These are phyloP conservation scores for Effrenium voratum DNA, from an alignment of 73 alveolate species.

Conservation along the genomic window DNA sequence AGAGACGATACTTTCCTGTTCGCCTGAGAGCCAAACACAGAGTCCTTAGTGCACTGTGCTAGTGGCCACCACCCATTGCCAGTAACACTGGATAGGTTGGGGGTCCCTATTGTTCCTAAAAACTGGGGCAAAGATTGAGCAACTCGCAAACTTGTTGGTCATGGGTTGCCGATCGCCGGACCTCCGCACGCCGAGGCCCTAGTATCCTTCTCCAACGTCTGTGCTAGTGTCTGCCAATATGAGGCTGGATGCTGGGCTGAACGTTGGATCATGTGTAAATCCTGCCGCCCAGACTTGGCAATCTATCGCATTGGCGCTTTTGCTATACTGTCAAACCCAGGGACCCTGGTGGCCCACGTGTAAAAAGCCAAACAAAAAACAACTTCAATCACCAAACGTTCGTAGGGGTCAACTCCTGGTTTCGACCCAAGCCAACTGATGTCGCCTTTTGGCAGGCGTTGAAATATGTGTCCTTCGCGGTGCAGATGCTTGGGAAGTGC, in stretches of 20 bases:
- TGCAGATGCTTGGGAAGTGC: conserved; percentile 85
- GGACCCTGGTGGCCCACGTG: too few species aligned
- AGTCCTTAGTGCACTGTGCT: too few species aligned
- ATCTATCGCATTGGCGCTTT: background rate
- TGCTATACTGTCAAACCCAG: too few species aligned
- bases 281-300: too few species aligned
- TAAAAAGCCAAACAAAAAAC: background rate
- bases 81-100: too few species aligned
- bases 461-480: conserved; percentile 68
- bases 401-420: background rate
- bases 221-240: conserved; percentile 62
- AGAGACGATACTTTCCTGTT: background rate
- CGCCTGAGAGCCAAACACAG: too few species aligned
- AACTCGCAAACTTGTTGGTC: too few species aligned
- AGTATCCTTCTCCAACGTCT: conserved; percentile 44
- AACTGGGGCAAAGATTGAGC: too few species aligned
- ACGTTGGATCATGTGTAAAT: background rate
- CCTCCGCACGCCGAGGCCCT: conserved; percentile 18
- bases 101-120: too few species aligned
- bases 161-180: too few species aligned
- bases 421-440: background rate
- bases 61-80: too few species aligned
- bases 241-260: conserved; percentile 19
- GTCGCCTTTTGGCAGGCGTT: conserved; percentile 20
- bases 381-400: background rate